phyloP scores from a whole-genome alignment of 148 eudicot genomes.

The Simmondsia chinensis region DNA sequence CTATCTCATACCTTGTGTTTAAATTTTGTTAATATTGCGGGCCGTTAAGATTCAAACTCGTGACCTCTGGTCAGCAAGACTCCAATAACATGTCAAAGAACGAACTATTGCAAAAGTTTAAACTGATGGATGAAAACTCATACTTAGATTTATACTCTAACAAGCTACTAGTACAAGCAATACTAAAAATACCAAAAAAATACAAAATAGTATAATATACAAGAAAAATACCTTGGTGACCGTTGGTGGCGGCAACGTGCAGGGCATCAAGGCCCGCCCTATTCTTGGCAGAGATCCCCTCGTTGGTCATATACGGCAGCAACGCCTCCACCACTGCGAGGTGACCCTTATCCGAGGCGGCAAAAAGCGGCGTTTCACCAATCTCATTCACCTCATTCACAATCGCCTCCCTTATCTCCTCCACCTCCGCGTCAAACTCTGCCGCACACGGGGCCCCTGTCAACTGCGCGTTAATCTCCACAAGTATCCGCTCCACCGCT shows the following conservation, averaged over 20 bases:
- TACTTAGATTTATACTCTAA: no score
- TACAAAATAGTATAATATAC: no score
- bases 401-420: conserved; percentile 45
- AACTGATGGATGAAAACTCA: no score
- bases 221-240: conserved; percentile 75
- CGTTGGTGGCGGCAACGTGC: conserved; percentile 65
- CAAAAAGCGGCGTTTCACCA: conserved; percentile 63
- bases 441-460: conserved; percentile 29
- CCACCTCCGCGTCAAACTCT: conserved; percentile 57
- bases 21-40: no score
- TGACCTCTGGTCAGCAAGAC: no score
- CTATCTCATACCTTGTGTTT: no score
- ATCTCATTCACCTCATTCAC: conserved; percentile 75
- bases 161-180: no score
- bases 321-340: conserved; percentile 44
- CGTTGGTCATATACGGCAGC: conserved; percentile 42
- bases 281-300: conserved; percentile 52
- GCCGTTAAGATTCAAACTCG: no score
- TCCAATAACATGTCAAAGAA: no score
- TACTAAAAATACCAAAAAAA: no score
- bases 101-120: no score
- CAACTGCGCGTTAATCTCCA: conserved; percentile 61
- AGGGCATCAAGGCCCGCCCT: conserved; percentile 51
- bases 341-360: conserved; percentile 62
- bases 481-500: conserved; percentile 41